These are phyloP conservation scores for Apophysomyces variabilis DNA, from an alignment of 371 early-diverging fungal genomes.

Conservation along the genomic window DNA sequence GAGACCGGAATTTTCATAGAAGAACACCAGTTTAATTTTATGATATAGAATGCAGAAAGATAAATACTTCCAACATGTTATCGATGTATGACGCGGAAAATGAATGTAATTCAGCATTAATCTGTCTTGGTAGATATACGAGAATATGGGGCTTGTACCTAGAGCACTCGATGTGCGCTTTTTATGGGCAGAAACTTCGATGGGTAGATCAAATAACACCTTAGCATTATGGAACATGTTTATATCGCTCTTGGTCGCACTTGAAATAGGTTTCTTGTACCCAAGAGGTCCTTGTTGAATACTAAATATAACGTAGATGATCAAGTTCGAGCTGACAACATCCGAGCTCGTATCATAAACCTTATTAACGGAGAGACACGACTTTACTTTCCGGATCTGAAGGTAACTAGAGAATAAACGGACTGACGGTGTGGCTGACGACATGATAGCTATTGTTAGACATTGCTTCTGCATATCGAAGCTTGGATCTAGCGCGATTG, in stretches of 20 bases:
- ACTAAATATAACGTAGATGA: conserved; percentile 25
- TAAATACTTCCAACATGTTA: conserved; percentile 1
- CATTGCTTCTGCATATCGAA: conserved; percentile 10
- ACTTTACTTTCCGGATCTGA: conserved; percentile 8
- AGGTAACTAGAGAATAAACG: conserved; percentile 12
- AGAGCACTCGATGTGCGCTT: conserved; percentile 22
- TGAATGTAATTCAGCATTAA: background rate
- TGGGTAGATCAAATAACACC: background rate
- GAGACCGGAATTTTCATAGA: background rate
- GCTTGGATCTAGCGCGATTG: background rate
- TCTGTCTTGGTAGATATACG: background rate
- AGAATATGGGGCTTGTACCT: background rate
- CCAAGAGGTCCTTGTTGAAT: background rate
- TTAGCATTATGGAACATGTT: conserved; percentile 21
- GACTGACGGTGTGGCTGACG: background rate
- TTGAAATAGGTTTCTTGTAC: conserved; percentile 30
- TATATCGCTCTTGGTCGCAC: conserved; percentile 25
- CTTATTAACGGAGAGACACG: background rate
- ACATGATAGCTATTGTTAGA: conserved; percentile 12
- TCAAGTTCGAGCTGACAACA: conserved; percentile 26
- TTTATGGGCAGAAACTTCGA: conserved; percentile 7
- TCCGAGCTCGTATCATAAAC: conserved; percentile 2
- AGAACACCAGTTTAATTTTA: conserved; percentile 5
- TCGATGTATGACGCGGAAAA: background rate
- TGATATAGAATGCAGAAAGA: background rate